Percentiles rank a stretch among this genome's conserved stretches.
These are phyloP conservation scores for Spergularia bocconei DNA, from an alignment of 148 eudicot genomes.

Conservation along the genomic window DNA sequence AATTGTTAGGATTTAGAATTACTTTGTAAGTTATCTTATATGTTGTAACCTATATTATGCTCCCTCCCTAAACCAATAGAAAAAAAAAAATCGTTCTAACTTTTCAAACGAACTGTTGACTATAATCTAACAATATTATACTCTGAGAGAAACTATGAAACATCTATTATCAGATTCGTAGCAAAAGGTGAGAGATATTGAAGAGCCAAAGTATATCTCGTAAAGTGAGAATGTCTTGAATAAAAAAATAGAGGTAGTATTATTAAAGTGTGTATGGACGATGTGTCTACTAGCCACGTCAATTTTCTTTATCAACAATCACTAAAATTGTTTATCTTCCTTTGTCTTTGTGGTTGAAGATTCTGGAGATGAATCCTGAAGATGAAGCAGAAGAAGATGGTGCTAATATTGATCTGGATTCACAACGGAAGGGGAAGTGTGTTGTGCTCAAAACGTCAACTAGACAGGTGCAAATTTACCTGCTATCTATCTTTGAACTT, in stretches of 20 bases:
- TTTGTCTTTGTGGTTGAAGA: constrained; percentile 27
- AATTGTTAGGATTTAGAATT: background rate
- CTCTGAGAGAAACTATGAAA: no score
- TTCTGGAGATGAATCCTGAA: constrained; percentile 90
- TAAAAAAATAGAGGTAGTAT: background rate
- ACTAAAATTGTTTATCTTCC: background rate
- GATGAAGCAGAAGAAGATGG: constrained; percentile 99
- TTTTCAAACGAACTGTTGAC: no score
- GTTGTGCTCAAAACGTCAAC: constrained; percentile 93
- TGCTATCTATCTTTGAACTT: background rate
- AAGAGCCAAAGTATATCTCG: no score
- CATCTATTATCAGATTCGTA: no score
- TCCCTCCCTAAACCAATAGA: no score
- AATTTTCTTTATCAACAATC: no score
- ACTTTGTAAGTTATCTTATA: background rate
- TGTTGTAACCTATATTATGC: no score
- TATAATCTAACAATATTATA: no score
- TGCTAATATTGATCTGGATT: constrained; percentile 85
- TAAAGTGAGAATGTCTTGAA: no score
- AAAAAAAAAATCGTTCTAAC: no score
- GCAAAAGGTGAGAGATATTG: no score
- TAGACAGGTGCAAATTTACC: constrained; percentile 52
- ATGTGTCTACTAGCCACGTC: background rate
- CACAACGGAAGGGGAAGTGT: constrained; percentile 91
- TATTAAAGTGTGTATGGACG: background rate